Evolutionary conservation across 2,329 filamentous ascomycete genomes (phyloP).

Genomic region (Onygena corvina): DNA sequence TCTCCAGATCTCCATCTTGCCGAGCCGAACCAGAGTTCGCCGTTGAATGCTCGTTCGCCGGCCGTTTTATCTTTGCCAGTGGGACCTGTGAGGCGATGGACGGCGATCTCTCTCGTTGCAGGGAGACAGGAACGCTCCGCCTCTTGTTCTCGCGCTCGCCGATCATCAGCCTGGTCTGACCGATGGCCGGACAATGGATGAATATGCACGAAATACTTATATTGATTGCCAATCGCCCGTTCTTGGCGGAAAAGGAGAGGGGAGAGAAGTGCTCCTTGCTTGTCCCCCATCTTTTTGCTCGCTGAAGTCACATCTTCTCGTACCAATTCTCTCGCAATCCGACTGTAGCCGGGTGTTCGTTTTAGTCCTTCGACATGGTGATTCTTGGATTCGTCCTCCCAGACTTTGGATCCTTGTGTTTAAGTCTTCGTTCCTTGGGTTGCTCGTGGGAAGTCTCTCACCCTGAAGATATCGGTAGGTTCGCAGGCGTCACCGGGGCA

Average conservation of each 20-base stretch:
- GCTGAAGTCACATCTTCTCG: neutral
- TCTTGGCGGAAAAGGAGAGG: neutral
- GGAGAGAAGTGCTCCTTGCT: neutral
- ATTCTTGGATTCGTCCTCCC: neutral
- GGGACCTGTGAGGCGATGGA: too few relatives aligned
- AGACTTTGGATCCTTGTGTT: neutral
- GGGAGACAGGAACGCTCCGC: too few relatives aligned
- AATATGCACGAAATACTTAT: neutral
- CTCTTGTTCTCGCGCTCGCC: too few relatives aligned
- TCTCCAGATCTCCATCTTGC: too few relatives aligned
- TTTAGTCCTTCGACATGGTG: neutral
- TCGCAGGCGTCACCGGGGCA: too few relatives aligned
- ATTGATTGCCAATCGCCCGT: neutral
- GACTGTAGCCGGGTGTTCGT: constrained; percentile 1
- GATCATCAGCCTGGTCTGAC: too few relatives aligned
- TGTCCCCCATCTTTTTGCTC: neutral
- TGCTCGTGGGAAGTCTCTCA: neutral
- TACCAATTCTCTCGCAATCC: neutral
- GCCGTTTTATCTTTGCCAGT: too few relatives aligned
- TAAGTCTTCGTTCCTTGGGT: neutral
- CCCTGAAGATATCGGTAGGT: too few relatives aligned
- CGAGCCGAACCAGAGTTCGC: too few relatives aligned
- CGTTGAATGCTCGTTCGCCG: too few relatives aligned
- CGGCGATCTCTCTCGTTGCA: too few relatives aligned
- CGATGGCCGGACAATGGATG: too few relatives aligned